These are phyloP conservation scores for Jamesozyma hellenica DNA, from an alignment of 805 yeast species.

Conservation along the genomic window DNA sequence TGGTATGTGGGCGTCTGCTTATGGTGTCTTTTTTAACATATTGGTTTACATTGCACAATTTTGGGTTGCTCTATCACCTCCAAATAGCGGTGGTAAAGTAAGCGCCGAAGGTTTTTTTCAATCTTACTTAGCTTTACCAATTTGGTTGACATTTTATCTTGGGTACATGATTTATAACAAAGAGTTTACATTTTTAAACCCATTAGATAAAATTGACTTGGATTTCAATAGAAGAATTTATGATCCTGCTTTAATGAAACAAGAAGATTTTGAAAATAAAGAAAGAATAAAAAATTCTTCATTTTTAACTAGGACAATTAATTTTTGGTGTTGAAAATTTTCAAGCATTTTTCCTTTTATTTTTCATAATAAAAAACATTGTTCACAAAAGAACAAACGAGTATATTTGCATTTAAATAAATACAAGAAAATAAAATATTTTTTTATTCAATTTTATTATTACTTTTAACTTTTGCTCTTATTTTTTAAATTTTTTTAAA, in stretches of 20 bases:
- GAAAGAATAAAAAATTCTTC: conserved; percentile 14
- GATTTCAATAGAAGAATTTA: conserved; percentile 34
- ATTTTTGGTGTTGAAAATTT: conserved; percentile 32
- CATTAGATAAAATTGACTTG: conserved; percentile 33
- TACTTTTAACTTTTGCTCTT: too few species aligned
- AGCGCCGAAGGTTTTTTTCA: conserved; percentile 40
- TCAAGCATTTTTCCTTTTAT: too few species aligned
- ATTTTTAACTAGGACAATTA: conserved; percentile 28
- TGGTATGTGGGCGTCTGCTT: conserved; percentile 41
- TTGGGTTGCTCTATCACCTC: conserved; percentile 55
- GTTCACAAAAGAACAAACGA: too few species aligned
- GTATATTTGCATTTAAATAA: too few species aligned
- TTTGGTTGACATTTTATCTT: conserved; percentile 37
- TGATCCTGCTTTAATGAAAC: conserved; percentile 33
- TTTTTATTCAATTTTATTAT: too few species aligned
- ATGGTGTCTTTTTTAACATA: conserved; percentile 41
- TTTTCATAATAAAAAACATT: too few species aligned
- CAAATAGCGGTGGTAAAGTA: conserved; percentile 31
- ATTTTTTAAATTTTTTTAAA: too few species aligned
- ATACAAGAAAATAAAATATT: too few species aligned
- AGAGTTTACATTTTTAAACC: conserved; percentile 29
- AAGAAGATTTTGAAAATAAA: conserved; percentile 33
- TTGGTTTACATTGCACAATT: conserved; percentile 48
- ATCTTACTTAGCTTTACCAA: conserved; percentile 42
- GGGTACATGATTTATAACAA: conserved; percentile 40